Evolutionary conservation across 441 rosid species (phyloP).

Genomic region (Metrosideros polymorpha): DNA sequence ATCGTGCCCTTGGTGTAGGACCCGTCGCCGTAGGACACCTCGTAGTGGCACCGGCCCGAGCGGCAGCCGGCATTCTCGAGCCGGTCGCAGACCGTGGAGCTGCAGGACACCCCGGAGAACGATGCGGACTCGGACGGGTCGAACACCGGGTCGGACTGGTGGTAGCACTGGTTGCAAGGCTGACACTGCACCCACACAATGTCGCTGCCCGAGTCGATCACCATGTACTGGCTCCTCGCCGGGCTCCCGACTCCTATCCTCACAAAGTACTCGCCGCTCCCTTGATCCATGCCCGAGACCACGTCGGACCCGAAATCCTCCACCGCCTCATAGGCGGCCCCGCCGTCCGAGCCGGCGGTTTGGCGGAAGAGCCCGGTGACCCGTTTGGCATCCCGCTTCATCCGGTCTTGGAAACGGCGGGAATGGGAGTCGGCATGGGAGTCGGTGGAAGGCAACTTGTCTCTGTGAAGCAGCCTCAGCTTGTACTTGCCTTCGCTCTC

Average conservation of each 20-base stretch:
- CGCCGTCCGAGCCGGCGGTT: not conserved
- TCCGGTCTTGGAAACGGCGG: constrained; percentile 52
- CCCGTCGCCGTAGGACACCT: constrained; percentile 92
- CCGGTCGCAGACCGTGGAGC: constrained; percentile 67
- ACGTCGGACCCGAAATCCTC: constrained; percentile 24
- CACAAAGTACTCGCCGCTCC: constrained; percentile 90
- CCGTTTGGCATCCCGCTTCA: constrained; percentile 51
- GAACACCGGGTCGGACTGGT: constrained; percentile 86
- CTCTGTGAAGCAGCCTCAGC: constrained; percentile 61
- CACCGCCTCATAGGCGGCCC: constrained; percentile 46
- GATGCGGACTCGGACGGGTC: constrained; percentile 74
- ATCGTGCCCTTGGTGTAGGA: constrained; percentile 74
- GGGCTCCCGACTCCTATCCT: constrained; percentile 94
- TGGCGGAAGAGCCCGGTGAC: constrained; percentile 40
- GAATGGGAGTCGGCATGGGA: constrained; percentile 13
- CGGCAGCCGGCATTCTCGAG: constrained; percentile 54
- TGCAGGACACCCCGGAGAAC: constrained; percentile 65
- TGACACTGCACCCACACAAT: constrained; percentile 97
- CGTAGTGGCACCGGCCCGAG: constrained; percentile 76
- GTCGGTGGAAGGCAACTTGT: constrained; percentile 18
- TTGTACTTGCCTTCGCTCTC: constrained; percentile 10
- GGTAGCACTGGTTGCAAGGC: constrained; percentile 83
- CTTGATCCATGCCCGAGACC: constrained; percentile 90
- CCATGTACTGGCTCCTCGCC: constrained; percentile 74
- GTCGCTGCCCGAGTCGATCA: constrained; percentile 89